These are phyloP conservation scores for Thelephora ganbajun DNA, from an alignment of 768 basidiomycete species.

Conservation along the genomic window DNA sequence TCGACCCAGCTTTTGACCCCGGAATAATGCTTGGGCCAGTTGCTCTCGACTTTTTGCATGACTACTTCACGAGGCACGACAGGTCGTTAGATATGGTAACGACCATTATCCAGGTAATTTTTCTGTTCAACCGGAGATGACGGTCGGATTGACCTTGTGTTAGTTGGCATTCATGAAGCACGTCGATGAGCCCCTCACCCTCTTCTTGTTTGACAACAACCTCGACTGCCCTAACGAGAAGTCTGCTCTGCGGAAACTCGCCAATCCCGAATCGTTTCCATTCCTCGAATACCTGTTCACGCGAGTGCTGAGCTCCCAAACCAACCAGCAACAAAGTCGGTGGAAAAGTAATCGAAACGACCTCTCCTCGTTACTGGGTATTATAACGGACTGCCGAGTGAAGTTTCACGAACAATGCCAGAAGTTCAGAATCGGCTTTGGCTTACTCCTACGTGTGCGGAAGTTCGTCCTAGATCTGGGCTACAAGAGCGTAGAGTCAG, in stretches of 20 bases:
- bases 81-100: conserved; percentile 42
- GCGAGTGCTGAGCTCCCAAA: conserved; percentile 15
- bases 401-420: conserved; percentile 19
- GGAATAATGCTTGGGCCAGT: conserved; percentile 47
- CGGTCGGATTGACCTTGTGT: background rate
- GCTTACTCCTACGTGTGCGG: conserved; percentile 29
- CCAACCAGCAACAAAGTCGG: conserved; percentile 9
- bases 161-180: conserved; percentile 61
- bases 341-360: conserved; percentile 14
- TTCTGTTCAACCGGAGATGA: background rate
- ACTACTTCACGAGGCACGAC: conserved; percentile 42
- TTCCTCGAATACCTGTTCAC: conserved; percentile 26
- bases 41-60: conserved; percentile 37
- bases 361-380: conserved; percentile 18
- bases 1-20: conserved; percentile 46
- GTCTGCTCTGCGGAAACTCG: conserved; percentile 5
- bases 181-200: conserved; percentile 45
- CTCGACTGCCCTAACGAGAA: conserved; percentile 3
- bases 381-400: conserved; percentile 24
- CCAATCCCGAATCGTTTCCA: conserved; percentile 11
- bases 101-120: conserved; percentile 45
- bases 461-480: conserved; percentile 28
- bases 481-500: conserved; percentile 22
- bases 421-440: conserved; percentile 32
- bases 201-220: conserved; percentile 21